Percentiles rank a stretch among this genome's conserved stretches.
phyloP scores from a whole-genome alignment of 2,329 filamentous ascomycete species.

The Elsinoe perseae region DNA sequence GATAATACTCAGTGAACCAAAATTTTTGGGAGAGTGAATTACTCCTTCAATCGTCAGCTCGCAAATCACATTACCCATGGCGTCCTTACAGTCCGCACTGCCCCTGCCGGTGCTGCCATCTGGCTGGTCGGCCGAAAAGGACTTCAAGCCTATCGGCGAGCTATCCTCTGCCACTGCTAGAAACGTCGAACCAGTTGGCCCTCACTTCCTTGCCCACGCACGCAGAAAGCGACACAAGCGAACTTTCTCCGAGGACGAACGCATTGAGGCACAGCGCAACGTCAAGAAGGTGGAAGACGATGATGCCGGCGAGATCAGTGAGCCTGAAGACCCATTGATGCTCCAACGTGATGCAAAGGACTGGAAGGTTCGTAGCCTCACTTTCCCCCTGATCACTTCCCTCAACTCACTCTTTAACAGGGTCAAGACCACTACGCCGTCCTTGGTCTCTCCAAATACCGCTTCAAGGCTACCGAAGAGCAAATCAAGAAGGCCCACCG shows the following conservation, averaged over 20 bases:
- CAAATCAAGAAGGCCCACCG: constrained; percentile 99
- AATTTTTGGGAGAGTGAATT: background rate
- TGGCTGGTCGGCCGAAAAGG: constrained; percentile 80
- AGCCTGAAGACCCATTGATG: constrained; percentile 87
- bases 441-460: constrained; percentile 84
- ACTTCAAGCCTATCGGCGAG: constrained; percentile 76
- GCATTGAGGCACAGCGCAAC: constrained; percentile 88
- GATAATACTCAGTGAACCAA: background rate
- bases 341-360: constrained; percentile 92
- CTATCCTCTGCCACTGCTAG: constrained; percentile 72
- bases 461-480: constrained; percentile 86
- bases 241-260: constrained; percentile 97
- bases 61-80: constrained; percentile 44
- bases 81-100: constrained; percentile 54
- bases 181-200: constrained; percentile 90
- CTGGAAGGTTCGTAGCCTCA: constrained; percentile 70
- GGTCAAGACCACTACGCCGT: constrained; percentile 97
- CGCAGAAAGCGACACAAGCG: constrained; percentile 89
- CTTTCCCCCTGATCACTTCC: background rate
- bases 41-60: background rate
- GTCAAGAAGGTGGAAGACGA: constrained; percentile 94
- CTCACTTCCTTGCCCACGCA: constrained; percentile 95
- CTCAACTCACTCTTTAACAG: constrained; percentile 38
- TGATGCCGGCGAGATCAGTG: constrained; percentile 83
- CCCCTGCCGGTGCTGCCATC: constrained; percentile 68